A percentile compares a stretch with the other conserved stretches of the same genome.
phyloP scores from a whole-genome alignment of 139 green algal species.

The Astrephomene gubernaculifera region DNA sequence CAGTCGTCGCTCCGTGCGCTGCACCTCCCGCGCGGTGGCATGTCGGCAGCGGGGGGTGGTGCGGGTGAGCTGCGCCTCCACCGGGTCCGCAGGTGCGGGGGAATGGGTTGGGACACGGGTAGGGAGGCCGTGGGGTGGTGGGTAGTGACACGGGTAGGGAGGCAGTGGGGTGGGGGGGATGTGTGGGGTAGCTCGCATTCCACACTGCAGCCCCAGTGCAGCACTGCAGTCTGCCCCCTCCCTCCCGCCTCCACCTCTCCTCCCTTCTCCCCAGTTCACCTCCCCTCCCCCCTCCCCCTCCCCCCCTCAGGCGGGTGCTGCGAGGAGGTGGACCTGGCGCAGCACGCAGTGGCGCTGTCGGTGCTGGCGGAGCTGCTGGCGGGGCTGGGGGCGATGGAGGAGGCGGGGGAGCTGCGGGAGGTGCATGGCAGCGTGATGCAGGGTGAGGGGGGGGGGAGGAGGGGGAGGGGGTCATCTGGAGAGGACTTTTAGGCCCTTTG shows the following conservation, averaged over 20 bases:
- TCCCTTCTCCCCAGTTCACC: too few species aligned
- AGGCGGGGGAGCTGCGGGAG: neutral
- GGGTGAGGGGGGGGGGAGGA: neutral
- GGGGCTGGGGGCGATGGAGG: slow-evolving; percentile 14
- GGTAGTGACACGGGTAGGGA: too few species aligned
- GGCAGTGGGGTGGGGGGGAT: too few species aligned
- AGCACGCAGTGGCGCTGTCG: slow-evolving; percentile 22
- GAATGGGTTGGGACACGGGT: neutral
- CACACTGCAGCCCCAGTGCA: too few species aligned
- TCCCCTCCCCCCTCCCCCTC: neutral
- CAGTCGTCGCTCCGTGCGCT: too few species aligned
- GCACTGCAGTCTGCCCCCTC: too few species aligned
- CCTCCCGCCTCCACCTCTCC: too few species aligned
- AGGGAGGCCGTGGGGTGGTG: too few species aligned
- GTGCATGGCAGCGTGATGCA: neutral
- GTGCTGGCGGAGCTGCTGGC: slow-evolving; percentile 6
- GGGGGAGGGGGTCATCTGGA: neutral
- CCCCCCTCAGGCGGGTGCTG: slow-evolving; percentile 14
- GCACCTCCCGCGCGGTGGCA: neutral
- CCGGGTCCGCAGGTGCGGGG: neutral
- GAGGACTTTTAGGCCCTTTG: too few species aligned
- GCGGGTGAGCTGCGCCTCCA: neutral
- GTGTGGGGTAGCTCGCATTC: too few species aligned
- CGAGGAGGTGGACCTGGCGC: slow-evolving; percentile 32
- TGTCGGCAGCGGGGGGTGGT: slow-evolving; percentile 6